A percentile compares a stretch with the other conserved stretches of the same genome.
phyloP scores from a whole-genome alignment of 2,329 filamentous ascomycete species.

The Acarospora socialis region DNA sequence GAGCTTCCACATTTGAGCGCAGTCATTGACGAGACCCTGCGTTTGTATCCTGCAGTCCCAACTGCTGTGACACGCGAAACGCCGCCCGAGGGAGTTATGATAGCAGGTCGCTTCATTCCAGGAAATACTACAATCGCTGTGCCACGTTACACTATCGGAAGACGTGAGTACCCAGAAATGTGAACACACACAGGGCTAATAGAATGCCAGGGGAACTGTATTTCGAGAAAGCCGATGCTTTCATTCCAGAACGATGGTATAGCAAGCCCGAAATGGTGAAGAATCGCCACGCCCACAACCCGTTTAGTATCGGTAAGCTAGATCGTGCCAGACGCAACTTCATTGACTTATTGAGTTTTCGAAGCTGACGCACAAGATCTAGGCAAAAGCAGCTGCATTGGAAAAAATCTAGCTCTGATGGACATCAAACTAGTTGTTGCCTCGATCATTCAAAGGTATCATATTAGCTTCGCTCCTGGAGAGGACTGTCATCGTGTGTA shows the following conservation, averaged over 20 bases:
- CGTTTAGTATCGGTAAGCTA: constrained; percentile 14
- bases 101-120: constrained; percentile 13
- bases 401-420: constrained; percentile 19
- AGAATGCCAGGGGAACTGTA: constrained; percentile 17
- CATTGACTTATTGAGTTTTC: too few species aligned
- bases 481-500: constrained; percentile 14
- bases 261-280: constrained; percentile 12
- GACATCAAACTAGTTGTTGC: constrained; percentile 16
- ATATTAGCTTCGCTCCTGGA: constrained; percentile 17
- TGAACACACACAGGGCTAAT: too few species aligned
- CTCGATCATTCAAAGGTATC: constrained; percentile 16
- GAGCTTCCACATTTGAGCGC: constrained; percentile 12
- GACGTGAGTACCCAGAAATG: constrained; percentile 15
- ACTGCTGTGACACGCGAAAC: constrained; percentile 11
- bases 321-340: too few species aligned
- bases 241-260: constrained; percentile 25
- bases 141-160: constrained; percentile 13
- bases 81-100: constrained; percentile 13
- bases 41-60: constrained; percentile 16
- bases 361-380: too few species aligned
- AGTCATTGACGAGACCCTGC: constrained; percentile 14
- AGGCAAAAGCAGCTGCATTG: constrained; percentile 19
- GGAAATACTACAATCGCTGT: constrained; percentile 11
- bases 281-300: constrained; percentile 11
- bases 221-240: constrained; percentile 24